Percentiles rank a stretch among this genome's conserved stretches.
phyloP scores from a whole-genome alignment of 345 rosid species.

The Salix viminalis region DNA sequence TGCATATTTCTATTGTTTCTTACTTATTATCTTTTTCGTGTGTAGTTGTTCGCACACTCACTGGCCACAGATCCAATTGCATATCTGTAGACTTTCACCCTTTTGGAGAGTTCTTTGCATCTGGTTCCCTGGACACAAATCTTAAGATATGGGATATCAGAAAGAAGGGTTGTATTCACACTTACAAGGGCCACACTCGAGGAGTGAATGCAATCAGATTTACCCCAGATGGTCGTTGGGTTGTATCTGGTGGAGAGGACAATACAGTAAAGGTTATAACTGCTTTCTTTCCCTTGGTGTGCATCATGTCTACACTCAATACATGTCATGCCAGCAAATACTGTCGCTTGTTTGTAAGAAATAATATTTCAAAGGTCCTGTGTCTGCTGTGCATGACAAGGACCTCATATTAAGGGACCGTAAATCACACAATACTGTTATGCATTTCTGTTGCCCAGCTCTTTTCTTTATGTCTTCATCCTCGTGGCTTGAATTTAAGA shows the following conservation, averaged over 20 bases:
- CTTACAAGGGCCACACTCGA: slow-evolving; percentile 97
- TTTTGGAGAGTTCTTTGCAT: slow-evolving; percentile 97
- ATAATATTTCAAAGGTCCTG: background rate
- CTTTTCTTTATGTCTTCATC: background rate
- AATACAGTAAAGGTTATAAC: slow-evolving; percentile 76
- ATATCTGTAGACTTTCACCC: slow-evolving; percentile 96
- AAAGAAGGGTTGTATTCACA: slow-evolving; percentile 94
- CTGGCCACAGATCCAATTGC: slow-evolving; percentile 97
- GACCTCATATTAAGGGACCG: background rate
- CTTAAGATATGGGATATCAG: slow-evolving; percentile 99
- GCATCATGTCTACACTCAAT: background rate
- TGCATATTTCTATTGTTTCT: background rate
- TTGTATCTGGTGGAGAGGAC: slow-evolving; percentile 99
- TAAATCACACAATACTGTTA: background rate
- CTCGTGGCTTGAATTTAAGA: background rate
- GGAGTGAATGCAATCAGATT: slow-evolving; percentile 95
- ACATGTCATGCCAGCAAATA: background rate
- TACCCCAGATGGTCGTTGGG: slow-evolving; percentile 99
- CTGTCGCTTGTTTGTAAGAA: background rate
- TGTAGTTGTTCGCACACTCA: slow-evolving; percentile 88
- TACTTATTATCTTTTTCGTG: background rate
- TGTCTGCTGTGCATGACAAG: background rate
- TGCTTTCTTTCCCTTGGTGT: slow-evolving; percentile 7
- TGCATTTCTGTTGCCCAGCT: background rate
- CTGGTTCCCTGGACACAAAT: slow-evolving; percentile 95